phyloP scores from a whole-genome alignment of 345 rosid species.

The Turnera subulata region DNA sequence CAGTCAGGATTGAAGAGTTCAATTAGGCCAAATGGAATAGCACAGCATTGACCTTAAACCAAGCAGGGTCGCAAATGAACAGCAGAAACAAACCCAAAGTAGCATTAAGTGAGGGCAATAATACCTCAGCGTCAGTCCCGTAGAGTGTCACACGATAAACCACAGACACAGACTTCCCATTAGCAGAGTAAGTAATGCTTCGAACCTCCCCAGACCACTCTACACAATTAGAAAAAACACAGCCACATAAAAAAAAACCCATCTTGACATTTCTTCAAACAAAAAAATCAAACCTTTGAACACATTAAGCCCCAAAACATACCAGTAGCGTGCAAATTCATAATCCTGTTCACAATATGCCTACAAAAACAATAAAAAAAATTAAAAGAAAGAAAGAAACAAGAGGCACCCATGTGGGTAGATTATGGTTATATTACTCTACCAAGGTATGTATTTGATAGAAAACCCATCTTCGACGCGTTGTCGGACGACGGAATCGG shows the following conservation, averaged over 20 bases:
- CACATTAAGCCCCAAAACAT: neutral
- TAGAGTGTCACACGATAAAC: constrained; percentile 73
- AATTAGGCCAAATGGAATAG: too few relatives aligned
- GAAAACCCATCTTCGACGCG: constrained; percentile 59
- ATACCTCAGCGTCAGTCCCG: constrained; percentile 91
- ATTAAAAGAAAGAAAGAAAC: neutral
- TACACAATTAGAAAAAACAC: constrained; percentile 22
- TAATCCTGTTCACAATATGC: constrained; percentile 73
- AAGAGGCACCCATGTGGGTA: constrained; percentile 10
- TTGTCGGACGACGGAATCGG: constrained; percentile 48
- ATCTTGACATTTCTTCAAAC: too few relatives aligned
- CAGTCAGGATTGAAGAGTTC: too few relatives aligned
- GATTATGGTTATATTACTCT: neutral
- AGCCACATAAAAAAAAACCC: too few relatives aligned
- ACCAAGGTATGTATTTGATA: constrained; percentile 81
- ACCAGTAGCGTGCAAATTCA: constrained; percentile 85
- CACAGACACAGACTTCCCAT: constrained; percentile 73
- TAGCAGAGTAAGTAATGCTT: constrained; percentile 64
- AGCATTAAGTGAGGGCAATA: neutral
- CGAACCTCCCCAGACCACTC: constrained; percentile 95
- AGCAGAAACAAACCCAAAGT: neutral
- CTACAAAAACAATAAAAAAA: constrained; percentile 25
- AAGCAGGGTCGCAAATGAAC: neutral
- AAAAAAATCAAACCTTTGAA: too few relatives aligned
- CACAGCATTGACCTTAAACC: neutral